phyloP scores from a whole-genome alignment of 169 alveolate species.

The Cryptosporidium meleagridis region DNA sequence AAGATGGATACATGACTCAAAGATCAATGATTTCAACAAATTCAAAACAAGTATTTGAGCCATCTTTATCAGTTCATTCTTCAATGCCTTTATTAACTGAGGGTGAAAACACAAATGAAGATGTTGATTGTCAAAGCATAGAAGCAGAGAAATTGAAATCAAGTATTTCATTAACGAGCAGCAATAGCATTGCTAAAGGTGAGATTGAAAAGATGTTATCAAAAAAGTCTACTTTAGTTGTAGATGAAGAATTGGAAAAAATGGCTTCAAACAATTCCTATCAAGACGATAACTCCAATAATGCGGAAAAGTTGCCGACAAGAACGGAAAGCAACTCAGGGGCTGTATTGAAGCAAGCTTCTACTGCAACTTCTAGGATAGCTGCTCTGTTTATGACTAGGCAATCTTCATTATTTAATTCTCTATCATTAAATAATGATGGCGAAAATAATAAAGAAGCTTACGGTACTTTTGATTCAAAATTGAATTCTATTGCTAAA shows the following conservation, averaged over 20 bases:
- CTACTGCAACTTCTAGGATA: constrained; percentile 69
- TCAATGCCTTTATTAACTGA: constrained; percentile 18
- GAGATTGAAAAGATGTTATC: constrained; percentile 3
- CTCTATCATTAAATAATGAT: constrained; percentile 25
- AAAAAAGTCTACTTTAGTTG: neutral
- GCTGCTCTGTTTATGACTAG: constrained; percentile 56
- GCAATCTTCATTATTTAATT: constrained; percentile 46
- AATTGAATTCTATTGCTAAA: neutral
- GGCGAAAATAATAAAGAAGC: constrained; percentile 32
- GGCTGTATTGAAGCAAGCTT: constrained; percentile 57
- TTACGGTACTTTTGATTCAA: neutral
- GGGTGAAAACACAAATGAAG: constrained; percentile 2
- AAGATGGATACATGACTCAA: constrained; percentile 45
- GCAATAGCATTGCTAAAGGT: neutral
- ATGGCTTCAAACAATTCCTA: neutral
- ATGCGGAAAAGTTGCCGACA: constrained; percentile 4
- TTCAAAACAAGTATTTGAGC: constrained; percentile 45
- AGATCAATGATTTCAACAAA: constrained; percentile 43
- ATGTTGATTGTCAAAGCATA: neutral
- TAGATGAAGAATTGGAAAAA: neutral
- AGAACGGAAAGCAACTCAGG: constrained; percentile 64
- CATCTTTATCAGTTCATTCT: constrained; percentile 54
- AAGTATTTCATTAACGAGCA: neutral
- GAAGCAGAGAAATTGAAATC: neutral
- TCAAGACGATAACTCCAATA: neutral